Evolutionary conservation across 495 filamentous ascomycete species (phyloP), one percentile per base, ranked within the genome.

Genomic region (Neurospora sp.): DNA sequence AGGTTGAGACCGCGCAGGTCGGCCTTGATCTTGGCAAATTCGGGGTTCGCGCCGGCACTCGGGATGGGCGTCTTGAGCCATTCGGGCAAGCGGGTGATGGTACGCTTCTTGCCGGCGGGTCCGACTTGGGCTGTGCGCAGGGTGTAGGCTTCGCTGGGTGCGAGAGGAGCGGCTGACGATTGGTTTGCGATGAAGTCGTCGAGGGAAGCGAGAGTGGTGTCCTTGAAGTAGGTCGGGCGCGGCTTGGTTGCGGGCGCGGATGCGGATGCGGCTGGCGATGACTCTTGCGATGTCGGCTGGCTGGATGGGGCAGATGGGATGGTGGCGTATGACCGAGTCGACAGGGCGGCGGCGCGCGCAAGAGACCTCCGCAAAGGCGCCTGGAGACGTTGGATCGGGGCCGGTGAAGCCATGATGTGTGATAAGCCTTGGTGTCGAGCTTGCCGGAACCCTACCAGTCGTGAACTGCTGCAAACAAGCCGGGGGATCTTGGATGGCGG

Each of bases 1-100:
- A 99, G 84, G 71, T 91, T 91, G 72, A 99, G 84, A 4, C 96
- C 96, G 39, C 96, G 89, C 72, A 99, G 85, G 83, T 99, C 96
- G 69, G 90, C 88, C 85, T 97, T 97, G 80, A 99, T 94, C 75
- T 93, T 92, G 84, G 94, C 96, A 85, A 90, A 98, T 82, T 96
- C 94, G 74, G 84, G 81, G 77, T 88, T 88, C 41, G 79, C 75
- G 12, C 92, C 89, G 35, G 90, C 88, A 40, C 88, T 86, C 0
- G 96, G 96, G 71, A 99, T 94, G 2, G 94, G 92, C 0, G 95
- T 98, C 85, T 98, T 98, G 72, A 99, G 88, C 96, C 96, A 99
- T 72, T 91, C 88, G 41, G 96, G 96, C 37, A 99, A 85, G 18
- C 96, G 90, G 48, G 94, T 97, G 82, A 97, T 94, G 83, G 92